Evolutionary conservation across 208 protist species (phyloP), one percentile per base, ranked within the genome.

Genomic region (Leishmania major): DNA sequence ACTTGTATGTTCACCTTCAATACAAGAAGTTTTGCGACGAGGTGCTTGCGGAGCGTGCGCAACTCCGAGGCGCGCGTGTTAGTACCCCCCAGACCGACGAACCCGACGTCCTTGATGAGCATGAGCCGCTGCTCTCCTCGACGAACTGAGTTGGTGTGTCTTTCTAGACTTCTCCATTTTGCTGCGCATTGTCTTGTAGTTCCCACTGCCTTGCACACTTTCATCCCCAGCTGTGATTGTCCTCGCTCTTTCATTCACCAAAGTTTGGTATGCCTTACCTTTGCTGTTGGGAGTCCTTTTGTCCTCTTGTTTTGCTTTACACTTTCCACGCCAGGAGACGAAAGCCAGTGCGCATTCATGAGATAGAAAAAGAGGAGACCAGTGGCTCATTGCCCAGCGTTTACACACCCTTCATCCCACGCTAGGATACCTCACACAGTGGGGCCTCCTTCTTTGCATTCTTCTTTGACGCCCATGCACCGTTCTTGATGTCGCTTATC

Each of bases 1-100:
- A 80, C 77, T 35, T 81, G n/a, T 95, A 88, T 64, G 88, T 96
- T 0, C 89, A 96, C 67, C 37, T 79, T 45, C 84, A 86, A 31
- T 96, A 96, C 70, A 79, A 80, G 15, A 17, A 62, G 10, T 94
- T 88, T 43, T 92, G 89, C 82, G 79, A 81, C 11, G 49, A 81
- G 0, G 72, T 77, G 1, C 77, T 94, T 31, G 80, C 80, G 2
- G 81, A 82, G 60, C 84, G 83, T 15, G 57, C 75, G 22, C 75
- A 69, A n/a, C 75, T 67, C 28, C 57, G 3, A 3, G 57, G 60
- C 35, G 57, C 69, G 17, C 75, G 55, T 31, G 45, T 67, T 5
- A 66, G 76, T 25, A 60, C 37, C 43, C n/a, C 69, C 2, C 45
- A 31, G 22, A 11, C 51, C 28, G 35, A 69, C 31, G 77, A 66